Conservation (phyloP, 805 yeast species). For the Ogataea naganishii region DNA sequence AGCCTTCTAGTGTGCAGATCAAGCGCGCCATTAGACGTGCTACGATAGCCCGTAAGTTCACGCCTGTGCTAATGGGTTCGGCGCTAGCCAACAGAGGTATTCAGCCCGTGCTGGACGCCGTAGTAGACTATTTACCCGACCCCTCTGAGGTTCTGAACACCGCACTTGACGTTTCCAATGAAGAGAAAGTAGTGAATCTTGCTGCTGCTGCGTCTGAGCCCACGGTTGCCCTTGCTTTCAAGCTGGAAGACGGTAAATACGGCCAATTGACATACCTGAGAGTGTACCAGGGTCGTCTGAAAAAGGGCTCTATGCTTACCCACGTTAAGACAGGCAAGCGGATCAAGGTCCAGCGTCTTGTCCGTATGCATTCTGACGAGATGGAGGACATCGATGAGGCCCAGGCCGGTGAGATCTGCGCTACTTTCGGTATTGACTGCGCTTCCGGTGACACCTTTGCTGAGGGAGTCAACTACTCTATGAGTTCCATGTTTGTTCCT, state of each 20-base stretch:
- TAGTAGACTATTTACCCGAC: constrained; percentile 90
- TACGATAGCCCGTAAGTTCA: constrained; percentile 90
- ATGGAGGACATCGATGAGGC: constrained; percentile 97
- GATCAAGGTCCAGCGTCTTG: constrained; percentile 87
- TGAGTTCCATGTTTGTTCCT: constrained; percentile 98
- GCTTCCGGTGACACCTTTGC: constrained; percentile 98
- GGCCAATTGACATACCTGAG: constrained; percentile 97
- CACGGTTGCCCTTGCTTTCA: constrained; percentile 96
- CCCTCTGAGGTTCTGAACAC: constrained; percentile 90
- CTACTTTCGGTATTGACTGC: constrained; percentile 98
- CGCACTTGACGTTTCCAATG: constrained; percentile 66
- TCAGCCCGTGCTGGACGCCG: constrained; percentile 93
- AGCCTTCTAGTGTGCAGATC: constrained; percentile 78
- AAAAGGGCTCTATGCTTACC: constrained; percentile 81
- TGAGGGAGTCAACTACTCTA: constrained; percentile 76
- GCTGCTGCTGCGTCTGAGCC: constrained; percentile 69
- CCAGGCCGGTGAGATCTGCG: constrained; percentile 98
- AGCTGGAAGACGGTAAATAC: constrained; percentile 95
- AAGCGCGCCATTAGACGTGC: constrained; percentile 87
- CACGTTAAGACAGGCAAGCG: constrained; percentile 90
- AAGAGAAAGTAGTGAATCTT: constrained; percentile 63
- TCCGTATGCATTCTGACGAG: constrained; percentile 97
- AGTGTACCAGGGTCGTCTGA: constrained; percentile 92
- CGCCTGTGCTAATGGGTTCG: constrained; percentile 99
- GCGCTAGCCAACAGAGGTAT: constrained; percentile 95